Evolutionary conservation across 2,329 filamentous ascomycete species (phyloP).

Genomic region (Fusarium ambrosium): DNA sequence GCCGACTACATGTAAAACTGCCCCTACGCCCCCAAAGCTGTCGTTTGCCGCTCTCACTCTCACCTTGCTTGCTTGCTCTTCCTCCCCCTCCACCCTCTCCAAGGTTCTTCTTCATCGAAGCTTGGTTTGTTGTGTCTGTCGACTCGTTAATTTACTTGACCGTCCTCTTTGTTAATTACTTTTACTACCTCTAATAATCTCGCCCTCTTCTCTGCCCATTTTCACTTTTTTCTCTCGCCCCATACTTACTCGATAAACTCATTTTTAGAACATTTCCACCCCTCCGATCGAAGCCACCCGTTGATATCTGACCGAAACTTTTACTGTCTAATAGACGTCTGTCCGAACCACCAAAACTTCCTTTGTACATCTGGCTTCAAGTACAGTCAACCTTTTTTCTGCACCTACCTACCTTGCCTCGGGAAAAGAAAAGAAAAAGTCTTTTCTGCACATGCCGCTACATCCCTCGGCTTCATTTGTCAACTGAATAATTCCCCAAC

Average conservation of each 20-base stretch:
- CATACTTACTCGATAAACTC: slow-evolving; percentile 2
- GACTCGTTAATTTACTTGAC: background rate
- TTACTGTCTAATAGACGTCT: background rate
- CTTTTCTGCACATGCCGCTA: slow-evolving; percentile 31
- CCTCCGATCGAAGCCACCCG: background rate
- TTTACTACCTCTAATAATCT: slow-evolving; percentile 14
- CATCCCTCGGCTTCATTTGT: slow-evolving; percentile 23
- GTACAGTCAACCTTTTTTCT: slow-evolving; percentile 4
- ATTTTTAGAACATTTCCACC: background rate
- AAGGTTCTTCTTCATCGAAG: background rate
- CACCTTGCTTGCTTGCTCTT: slow-evolving; percentile 7
- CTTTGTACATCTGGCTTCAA: slow-evolving; percentile 18
- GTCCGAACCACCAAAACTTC: slow-evolving; percentile 4
- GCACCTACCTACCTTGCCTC: slow-evolving; percentile 24
- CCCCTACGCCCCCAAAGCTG: slow-evolving; percentile 35
- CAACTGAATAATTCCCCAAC: slow-evolving; percentile 21
- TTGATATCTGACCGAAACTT: slow-evolving; percentile 9
- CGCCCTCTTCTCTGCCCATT: slow-evolving; percentile 12
- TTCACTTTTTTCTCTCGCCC: slow-evolving; percentile 10
- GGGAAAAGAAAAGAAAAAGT: background rate
- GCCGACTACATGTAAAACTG: slow-evolving; percentile 45
- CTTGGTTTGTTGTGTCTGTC: background rate
- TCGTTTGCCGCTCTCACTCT: slow-evolving; percentile 16
- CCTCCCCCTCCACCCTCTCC: background rate
- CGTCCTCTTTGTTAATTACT: slow-evolving; percentile 1